Evolutionary conservation across 2,329 filamentous ascomycete species (phyloP).

Genomic region (Ascochyta clinopodiicola): DNA sequence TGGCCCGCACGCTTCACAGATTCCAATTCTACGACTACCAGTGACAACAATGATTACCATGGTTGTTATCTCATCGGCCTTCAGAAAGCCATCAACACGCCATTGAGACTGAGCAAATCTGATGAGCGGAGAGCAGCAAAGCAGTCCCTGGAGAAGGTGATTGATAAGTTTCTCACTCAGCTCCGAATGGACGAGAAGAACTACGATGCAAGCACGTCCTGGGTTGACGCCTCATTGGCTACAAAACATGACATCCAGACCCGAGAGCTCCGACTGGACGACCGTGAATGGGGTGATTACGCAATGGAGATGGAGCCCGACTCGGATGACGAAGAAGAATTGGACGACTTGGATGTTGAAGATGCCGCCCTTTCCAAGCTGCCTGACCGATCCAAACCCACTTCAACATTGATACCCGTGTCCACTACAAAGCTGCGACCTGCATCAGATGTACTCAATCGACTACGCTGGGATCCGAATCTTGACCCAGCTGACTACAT

Average conservation of each 20-base stretch:
- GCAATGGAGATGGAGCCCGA: slow-evolving; percentile 51
- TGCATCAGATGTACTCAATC: slow-evolving; percentile 55
- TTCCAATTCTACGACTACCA: slow-evolving; percentile 9
- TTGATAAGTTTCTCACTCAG: slow-evolving; percentile 47
- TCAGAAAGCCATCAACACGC: slow-evolving; percentile 21
- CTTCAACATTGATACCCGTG: slow-evolving; percentile 26
- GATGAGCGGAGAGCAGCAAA: slow-evolving; percentile 54
- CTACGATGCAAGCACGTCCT: slow-evolving; percentile 45
- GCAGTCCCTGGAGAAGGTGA: slow-evolving; percentile 50
- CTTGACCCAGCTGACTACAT: slow-evolving; percentile 56
- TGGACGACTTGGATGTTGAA: slow-evolving; percentile 29
- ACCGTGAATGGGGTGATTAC: slow-evolving; percentile 59
- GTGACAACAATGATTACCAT: slow-evolving; percentile 57
- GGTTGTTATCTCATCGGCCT: slow-evolving; percentile 69
- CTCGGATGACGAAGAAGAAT: slow-evolving; percentile 41
- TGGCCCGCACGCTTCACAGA: slow-evolving; percentile 67
- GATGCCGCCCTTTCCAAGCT: slow-evolving; percentile 17
- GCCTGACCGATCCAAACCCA: slow-evolving; percentile 24
- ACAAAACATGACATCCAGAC: slow-evolving; percentile 44
- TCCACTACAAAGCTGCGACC: slow-evolving; percentile 43
- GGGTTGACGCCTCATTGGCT: slow-evolving; percentile 44
- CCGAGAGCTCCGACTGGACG: slow-evolving; percentile 54
- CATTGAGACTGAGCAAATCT: neutral
- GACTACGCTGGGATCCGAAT: slow-evolving; percentile 58
- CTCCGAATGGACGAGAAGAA: slow-evolving; percentile 44